Conservation (phyloP, 2,329 filamentous ascomycete genomes). For the Capronia americana region DNA sequence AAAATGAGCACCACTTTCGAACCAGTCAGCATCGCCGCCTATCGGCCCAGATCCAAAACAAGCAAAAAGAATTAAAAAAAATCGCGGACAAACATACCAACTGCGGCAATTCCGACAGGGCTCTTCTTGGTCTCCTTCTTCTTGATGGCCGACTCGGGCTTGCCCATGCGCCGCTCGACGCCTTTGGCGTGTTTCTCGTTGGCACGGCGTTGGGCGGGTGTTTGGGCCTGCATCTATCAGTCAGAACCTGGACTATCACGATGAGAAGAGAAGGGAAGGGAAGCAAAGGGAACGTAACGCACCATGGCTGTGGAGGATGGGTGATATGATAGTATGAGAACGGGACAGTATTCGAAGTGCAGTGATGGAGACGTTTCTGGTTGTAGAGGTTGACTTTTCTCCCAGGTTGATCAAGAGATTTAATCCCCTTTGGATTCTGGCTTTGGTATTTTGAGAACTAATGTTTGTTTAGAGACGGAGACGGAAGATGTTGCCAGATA, state of each 20-base stretch:
- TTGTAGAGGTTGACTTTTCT: neutral
- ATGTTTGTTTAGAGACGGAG: neutral
- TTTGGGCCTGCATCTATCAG: constrained; percentile 53
- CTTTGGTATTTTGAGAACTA: neutral
- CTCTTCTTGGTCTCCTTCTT: constrained; percentile 59
- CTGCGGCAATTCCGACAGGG: constrained; percentile 63
- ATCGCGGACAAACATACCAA: constrained; percentile 54
- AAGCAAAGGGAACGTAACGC: neutral
- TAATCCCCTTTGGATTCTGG: neutral
- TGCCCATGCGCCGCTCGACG: constrained; percentile 67
- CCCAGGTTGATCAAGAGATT: neutral
- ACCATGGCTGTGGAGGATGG: neutral
- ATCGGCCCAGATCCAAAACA: neutral
- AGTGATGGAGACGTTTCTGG: neutral
- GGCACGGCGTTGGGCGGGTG: constrained; percentile 68
- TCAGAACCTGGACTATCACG: neutral
- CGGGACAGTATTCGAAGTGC: neutral
- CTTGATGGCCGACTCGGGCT: constrained; percentile 53
- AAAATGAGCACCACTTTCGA: constrained; percentile 65
- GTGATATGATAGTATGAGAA: neutral
- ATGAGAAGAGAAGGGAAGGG: neutral
- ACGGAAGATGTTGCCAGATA: neutral
- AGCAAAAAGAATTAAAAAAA: neutral
- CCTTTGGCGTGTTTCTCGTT: constrained; percentile 66
- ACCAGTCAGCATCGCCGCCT: constrained; percentile 1